A percentile compares a stretch with the other conserved stretches of the same genome.
Conservation (phyloP, 352 stramenopile genomes). For the Pythium grandisporangium region DNA sequence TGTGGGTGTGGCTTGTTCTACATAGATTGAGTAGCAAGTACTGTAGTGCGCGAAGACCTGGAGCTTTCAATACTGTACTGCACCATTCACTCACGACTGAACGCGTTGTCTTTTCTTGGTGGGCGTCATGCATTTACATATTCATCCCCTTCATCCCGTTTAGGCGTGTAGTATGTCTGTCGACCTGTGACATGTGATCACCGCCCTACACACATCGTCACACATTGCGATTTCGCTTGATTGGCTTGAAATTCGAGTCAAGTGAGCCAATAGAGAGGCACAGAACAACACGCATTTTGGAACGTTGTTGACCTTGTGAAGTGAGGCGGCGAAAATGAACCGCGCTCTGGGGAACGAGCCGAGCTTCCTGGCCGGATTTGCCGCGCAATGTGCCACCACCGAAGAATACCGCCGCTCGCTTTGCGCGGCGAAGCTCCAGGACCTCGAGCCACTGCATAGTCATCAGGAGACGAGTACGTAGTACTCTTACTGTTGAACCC, state of each 20-base stretch:
- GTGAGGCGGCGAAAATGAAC: no score
- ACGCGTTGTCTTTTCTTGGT: no score
- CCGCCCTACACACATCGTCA: conserved; percentile 15
- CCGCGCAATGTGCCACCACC: conserved; percentile 3
- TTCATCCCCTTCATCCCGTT: neutral
- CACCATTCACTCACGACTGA: no score
- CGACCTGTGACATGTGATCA: conserved; percentile 25
- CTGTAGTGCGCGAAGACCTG: no score
- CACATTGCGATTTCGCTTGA: conserved; percentile 2
- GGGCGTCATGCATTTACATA: no score
- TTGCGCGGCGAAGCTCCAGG: neutral
- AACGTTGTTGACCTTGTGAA: conserved; percentile 62
- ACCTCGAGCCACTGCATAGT: neutral
- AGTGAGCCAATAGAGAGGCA: no score
- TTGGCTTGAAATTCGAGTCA: conserved; percentile 9
- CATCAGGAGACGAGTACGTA: conserved; percentile 15
- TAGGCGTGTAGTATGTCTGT: no score
- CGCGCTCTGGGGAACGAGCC: no score
- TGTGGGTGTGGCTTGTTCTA: no score
- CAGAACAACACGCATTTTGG: no score
- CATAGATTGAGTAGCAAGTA: no score
- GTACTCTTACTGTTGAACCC: neutral
- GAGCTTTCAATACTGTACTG: no score
- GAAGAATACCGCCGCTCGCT: neutral
- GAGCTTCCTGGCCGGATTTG: conserved; percentile 5